These are phyloP conservation scores for Leccinum aurantiacum DNA, from an alignment of 768 basidiomycete genomes.

Conservation along the genomic window DNA sequence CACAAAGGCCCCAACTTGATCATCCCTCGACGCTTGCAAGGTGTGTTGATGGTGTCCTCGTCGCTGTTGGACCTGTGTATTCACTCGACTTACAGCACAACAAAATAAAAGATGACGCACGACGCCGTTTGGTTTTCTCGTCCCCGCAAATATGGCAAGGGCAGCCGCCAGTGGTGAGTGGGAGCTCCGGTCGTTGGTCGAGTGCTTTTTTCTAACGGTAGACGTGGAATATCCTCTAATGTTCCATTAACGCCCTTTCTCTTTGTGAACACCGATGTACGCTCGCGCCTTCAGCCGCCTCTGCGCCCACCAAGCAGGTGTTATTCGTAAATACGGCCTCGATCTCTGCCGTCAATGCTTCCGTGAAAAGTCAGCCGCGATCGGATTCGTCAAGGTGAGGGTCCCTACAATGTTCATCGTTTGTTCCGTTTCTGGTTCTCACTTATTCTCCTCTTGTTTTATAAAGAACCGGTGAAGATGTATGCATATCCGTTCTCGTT, in stretches of 20 bases:
- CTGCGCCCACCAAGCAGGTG: constrained; percentile 95
- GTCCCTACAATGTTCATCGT: background rate
- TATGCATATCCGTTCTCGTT: background rate
- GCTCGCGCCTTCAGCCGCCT: constrained; percentile 62
- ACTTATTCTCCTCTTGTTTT: background rate
- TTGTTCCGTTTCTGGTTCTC: background rate
- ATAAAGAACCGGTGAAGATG: constrained; percentile 46
- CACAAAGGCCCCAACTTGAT: background rate
- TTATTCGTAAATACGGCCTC: constrained; percentile 95
- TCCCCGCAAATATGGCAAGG: constrained; percentile 94
- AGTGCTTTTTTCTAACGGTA: background rate
- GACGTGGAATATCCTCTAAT: background rate
- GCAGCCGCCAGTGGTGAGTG: constrained; percentile 88
- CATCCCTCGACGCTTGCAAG: constrained; percentile 20
- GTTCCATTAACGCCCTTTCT: background rate
- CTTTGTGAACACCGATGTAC: background rate
- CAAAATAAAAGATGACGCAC: constrained; percentile 97
- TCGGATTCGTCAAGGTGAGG: constrained; percentile 91
- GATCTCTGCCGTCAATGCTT: constrained; percentile 99
- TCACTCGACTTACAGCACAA: background rate
- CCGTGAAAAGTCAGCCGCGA: constrained; percentile 91
- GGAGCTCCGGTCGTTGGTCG: background rate
- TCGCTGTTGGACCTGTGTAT: background rate
- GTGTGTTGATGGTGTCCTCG: constrained; percentile 10
- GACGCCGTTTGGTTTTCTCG: constrained; percentile 98